These are phyloP conservation scores for Mesembryanthemum crystallinum DNA, from an alignment of 148 eudicot genomes.

Conservation along the genomic window DNA sequence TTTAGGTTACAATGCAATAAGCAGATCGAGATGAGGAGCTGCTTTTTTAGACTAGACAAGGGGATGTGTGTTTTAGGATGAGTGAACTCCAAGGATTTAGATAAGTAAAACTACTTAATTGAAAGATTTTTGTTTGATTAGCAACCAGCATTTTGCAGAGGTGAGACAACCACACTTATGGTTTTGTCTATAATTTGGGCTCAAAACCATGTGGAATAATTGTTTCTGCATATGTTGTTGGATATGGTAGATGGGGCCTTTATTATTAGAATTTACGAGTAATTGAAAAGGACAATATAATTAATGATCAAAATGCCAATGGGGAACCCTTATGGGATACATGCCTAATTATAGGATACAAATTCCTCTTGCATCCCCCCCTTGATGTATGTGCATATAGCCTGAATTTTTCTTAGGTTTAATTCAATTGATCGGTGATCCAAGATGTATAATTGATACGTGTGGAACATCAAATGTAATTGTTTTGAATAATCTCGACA, in stretches of 20 bases:
- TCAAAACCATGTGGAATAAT: background rate
- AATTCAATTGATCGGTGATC: no score
- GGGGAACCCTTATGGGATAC: background rate
- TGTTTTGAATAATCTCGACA: no score
- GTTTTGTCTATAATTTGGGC: background rate
- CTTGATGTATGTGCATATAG: no score
- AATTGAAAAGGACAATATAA: background rate
- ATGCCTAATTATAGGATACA: slow-evolving; percentile 1
- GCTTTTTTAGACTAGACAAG: background rate
- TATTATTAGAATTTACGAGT: background rate
- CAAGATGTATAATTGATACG: no score
- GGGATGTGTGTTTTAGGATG: background rate
- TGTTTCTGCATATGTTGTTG: slow-evolving; percentile 7
- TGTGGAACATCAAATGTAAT: no score
- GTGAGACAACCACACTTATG: slow-evolving; percentile 23
- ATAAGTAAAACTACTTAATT: background rate
- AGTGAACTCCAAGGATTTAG: slow-evolving; percentile 20
- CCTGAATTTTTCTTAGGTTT: no score
- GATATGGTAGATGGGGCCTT: slow-evolving; percentile 1
- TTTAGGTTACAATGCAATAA: slow-evolving; percentile 15
- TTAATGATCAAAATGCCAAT: background rate
- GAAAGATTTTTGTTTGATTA: slow-evolving; percentile 28
- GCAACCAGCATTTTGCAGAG: slow-evolving; percentile 32
- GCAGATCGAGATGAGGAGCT: background rate
- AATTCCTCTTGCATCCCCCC: slow-evolving; percentile 18